These are phyloP conservation scores for Quercus cerris DNA, from an alignment of 306 rosid genomes.

Conservation along the genomic window DNA sequence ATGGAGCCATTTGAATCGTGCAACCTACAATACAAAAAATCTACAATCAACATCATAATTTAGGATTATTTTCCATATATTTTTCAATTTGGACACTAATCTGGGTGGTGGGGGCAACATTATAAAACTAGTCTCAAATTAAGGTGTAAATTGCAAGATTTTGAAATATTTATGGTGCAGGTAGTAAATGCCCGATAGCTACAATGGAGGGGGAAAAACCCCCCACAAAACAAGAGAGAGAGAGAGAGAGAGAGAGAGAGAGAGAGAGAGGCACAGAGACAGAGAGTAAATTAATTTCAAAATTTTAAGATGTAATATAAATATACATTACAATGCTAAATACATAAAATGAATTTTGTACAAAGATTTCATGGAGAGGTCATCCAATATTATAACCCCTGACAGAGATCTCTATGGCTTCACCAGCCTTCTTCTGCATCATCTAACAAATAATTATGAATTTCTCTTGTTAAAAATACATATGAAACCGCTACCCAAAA, in stretches of 20 bases:
- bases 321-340: constrained; percentile 39
- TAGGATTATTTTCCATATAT: too few relatives aligned
- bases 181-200: too few relatives aligned
- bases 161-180: too few relatives aligned
- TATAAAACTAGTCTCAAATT: too few relatives aligned
- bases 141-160: too few relatives aligned
- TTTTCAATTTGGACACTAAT: too few relatives aligned
- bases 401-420: constrained; percentile 49
- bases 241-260: neutral
- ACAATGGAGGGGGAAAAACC: neutral
- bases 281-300: constrained; percentile 10
- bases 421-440: constrained; percentile 40
- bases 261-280: neutral
- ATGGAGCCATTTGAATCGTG: too few relatives aligned
- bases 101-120: too few relatives aligned
- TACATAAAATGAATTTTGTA: constrained; percentile 46
- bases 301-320: constrained; percentile 24
- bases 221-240: neutral
- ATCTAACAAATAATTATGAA: constrained; percentile 41
- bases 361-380: constrained; percentile 64
- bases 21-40: too few relatives aligned
- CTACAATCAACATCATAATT: too few relatives aligned
- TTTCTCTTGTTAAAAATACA: constrained; percentile 33
- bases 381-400: constrained; percentile 58
- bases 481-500: constrained; percentile 43